phyloP scores from a whole-genome alignment of 768 basidiomycete species.

The Lanmaoa pseudosensibilis region DNA sequence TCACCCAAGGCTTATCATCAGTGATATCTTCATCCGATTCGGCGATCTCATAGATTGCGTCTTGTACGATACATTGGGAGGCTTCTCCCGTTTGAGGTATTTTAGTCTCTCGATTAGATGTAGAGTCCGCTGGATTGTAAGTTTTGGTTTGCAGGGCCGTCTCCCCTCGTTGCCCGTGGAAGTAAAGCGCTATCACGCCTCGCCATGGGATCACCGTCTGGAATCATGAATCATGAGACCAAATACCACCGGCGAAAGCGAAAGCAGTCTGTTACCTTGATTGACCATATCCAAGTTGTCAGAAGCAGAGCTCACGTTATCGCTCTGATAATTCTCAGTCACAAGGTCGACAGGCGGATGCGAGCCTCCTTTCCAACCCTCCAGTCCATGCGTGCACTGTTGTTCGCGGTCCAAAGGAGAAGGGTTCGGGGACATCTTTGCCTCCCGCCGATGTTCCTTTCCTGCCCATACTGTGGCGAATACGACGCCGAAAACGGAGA shows the following conservation, averaged over 20 bases:
- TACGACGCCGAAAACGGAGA: constrained; percentile 8
- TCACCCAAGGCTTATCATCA: too few relatives aligned
- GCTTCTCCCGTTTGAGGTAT: too few relatives aligned
- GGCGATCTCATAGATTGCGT: too few relatives aligned
- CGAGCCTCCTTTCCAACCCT: neutral
- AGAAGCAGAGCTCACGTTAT: neutral
- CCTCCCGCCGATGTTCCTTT: constrained; percentile 4
- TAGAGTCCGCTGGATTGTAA: too few relatives aligned
- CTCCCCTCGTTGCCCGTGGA: too few relatives aligned
- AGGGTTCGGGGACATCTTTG: neutral
- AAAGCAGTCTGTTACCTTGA: neutral
- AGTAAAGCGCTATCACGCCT: neutral
- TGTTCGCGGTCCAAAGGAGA: neutral
- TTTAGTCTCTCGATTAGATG: too few relatives aligned
- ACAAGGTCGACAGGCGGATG: neutral
- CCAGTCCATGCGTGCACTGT: neutral
- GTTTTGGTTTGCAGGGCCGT: too few relatives aligned
- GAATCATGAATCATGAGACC: neutral
- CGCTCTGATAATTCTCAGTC: too few relatives aligned
- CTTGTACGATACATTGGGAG: too few relatives aligned
- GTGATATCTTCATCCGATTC: too few relatives aligned
- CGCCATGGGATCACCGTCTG: neutral
- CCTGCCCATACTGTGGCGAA: constrained; percentile 16
- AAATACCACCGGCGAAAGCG: neutral
- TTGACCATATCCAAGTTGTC: neutral